Percentiles rank a stretch among this genome's conserved stretches.
phyloP scores from a whole-genome alignment of 345 rosid species.

The Lagerstroemia speciosa region DNA sequence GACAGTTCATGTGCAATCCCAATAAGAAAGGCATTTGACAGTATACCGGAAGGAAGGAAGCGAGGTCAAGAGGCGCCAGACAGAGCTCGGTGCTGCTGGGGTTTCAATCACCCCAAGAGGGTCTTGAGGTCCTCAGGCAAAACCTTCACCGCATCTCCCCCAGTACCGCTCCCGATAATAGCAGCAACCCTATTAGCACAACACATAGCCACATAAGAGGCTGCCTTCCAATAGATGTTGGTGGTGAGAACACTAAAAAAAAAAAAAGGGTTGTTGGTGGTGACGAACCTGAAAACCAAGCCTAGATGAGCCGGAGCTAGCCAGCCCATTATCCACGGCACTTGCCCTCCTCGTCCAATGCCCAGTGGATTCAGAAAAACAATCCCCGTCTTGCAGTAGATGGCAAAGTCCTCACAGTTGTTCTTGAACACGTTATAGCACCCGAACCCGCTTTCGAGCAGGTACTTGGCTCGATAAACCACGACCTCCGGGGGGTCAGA shows the following conservation, averaged over 20 bases:
- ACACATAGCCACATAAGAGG: constrained; percentile 35
- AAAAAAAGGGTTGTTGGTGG: too few species aligned
- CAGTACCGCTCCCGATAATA: constrained; percentile 29
- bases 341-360: constrained; percentile 83
- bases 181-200: constrained; percentile 16
- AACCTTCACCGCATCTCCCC: constrained; percentile 64
- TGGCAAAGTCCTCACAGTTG: constrained; percentile 76
- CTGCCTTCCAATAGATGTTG: constrained; percentile 81
- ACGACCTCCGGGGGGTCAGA: constrained; percentile 42
- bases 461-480: constrained; percentile 63
- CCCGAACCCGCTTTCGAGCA: too few species aligned
- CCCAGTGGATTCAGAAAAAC: constrained; percentile 45
- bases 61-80: too few species aligned
- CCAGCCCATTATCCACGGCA: constrained; percentile 62
- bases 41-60: too few species aligned
- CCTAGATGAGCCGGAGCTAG: constrained; percentile 71
- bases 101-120: too few species aligned
- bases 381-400: constrained; percentile 75
- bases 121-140: constrained; percentile 62
- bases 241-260: too few species aligned
- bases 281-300: constrained; percentile 55
- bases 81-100: too few species aligned
- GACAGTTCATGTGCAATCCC: too few species aligned
- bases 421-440: too few species aligned
- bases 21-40: too few species aligned